Conservation (phyloP, 2,329 filamentous ascomycete genomes). For the Diaporthe eres region DNA sequence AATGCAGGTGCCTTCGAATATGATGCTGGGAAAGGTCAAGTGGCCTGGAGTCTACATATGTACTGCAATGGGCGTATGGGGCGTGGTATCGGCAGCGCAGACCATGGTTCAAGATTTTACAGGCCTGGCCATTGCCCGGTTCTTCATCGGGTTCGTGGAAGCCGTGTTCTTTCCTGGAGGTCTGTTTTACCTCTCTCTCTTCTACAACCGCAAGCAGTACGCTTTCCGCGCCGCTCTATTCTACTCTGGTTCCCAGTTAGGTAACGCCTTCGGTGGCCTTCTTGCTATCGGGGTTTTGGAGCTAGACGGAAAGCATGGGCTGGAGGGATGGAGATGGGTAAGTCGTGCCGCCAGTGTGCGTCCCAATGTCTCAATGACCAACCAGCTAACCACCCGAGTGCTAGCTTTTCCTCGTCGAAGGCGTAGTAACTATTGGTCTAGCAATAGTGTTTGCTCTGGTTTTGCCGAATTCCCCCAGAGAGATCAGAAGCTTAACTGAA, state of each 20-base stretch:
- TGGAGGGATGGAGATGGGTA: constrained; percentile 50
- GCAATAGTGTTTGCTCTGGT: neutral
- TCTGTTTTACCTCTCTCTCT: constrained; percentile 55
- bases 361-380: neutral
- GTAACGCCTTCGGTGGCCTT: constrained; percentile 54
- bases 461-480: neutral
- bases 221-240: constrained; percentile 52
- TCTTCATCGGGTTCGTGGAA: constrained; percentile 68
- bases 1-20: constrained; percentile 55
- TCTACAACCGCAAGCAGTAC: constrained; percentile 57
- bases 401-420: constrained; percentile 48
- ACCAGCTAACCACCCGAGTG: constrained; percentile 23
- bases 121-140: constrained; percentile 60
- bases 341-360: constrained; percentile 12
- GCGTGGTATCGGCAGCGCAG: constrained; percentile 62
- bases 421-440: constrained; percentile 43
- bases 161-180: constrained; percentile 67
- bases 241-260: constrained; percentile 50
- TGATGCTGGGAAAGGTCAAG: constrained; percentile 51
- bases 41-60: constrained; percentile 66
- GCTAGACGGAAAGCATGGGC: constrained; percentile 46
- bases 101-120: constrained; percentile 62
- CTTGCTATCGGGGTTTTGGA: constrained; percentile 52
- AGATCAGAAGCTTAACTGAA: neutral
- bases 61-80: constrained; percentile 64